Conservation (phyloP, 768 basidiomycete species). For the Sporobolomyces roseus region DNA sequence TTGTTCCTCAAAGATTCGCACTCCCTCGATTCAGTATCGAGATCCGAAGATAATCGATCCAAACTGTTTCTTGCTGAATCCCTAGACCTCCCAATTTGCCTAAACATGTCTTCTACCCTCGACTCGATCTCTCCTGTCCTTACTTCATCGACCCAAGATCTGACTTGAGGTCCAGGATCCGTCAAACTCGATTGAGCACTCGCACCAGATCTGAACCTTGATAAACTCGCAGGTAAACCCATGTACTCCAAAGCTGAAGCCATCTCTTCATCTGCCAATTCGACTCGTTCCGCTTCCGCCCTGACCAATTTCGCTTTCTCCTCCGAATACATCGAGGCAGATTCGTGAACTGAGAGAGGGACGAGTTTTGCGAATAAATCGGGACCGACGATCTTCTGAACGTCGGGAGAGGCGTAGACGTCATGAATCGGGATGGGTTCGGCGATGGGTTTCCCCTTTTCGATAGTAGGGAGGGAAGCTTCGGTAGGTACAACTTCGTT, state of each 20-base stretch:
- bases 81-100: constrained; percentile 61
- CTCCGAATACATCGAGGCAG: constrained; percentile 92
- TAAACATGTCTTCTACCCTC: constrained; percentile 60
- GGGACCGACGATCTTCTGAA: constrained; percentile 87
- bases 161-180: constrained; percentile 57
- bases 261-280: constrained; percentile 74
- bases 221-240: constrained; percentile 67
- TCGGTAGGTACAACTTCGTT: constrained; percentile 78
- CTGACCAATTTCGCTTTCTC: constrained; percentile 95
- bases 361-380: constrained; percentile 84
- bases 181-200: constrained; percentile 53
- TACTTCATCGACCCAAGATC: constrained; percentile 72
- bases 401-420: constrained; percentile 81
- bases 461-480: constrained; percentile 73
- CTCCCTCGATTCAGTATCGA: constrained; percentile 78
- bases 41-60: constrained; percentile 59
- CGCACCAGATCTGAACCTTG: constrained; percentile 66
- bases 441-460: constrained; percentile 70
- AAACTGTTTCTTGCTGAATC: constrained; percentile 60
- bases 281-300: constrained; percentile 79
- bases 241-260: constrained; percentile 74
- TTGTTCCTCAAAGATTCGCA: constrained; percentile 73
- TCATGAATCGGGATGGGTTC: constrained; percentile 89
- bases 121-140: constrained; percentile 64
- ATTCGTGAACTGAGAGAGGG: constrained; percentile 90